Percentiles rank a stretch among this genome's conserved stretches.
These are phyloP conservation scores for Colletotrichum melonis DNA, from an alignment of 2,329 filamentous ascomycete genomes.

Conservation along the genomic window DNA sequence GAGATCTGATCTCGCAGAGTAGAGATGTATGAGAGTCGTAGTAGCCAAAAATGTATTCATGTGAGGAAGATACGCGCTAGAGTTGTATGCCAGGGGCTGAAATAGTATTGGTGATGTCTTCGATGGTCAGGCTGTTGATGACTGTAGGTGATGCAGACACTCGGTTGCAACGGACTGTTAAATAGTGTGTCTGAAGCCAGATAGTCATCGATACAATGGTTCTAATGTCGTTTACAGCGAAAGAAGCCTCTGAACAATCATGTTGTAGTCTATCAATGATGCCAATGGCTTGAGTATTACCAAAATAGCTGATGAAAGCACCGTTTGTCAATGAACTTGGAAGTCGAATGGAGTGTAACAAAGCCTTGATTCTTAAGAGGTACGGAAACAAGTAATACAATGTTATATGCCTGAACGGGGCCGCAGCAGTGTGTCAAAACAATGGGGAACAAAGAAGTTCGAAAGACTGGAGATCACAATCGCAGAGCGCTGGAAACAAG, in stretches of 20 bases:
- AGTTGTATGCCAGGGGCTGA: neutral
- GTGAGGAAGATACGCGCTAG: no score
- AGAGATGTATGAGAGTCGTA: no score
- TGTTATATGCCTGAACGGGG: no score
- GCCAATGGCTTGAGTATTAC: neutral
- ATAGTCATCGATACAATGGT: neutral
- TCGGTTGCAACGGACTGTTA: neutral
- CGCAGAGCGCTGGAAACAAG: no score
- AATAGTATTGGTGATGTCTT: neutral
- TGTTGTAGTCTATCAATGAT: neutral
- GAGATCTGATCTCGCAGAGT: neutral
- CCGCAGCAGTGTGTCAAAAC: no score
- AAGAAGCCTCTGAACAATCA: neutral
- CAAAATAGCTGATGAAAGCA: neutral
- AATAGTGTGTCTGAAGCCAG: neutral
- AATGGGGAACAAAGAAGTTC: no score
- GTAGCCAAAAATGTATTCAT: no score
- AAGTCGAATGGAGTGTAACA: neutral
- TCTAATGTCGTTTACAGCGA: neutral
- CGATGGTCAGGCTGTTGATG: neutral
- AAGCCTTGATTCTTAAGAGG: neutral
- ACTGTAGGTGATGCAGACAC: neutral
- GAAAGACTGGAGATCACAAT: no score
- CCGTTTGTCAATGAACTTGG: neutral
- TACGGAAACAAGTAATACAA: neutral